phyloP scores from a whole-genome alignment of 352 stramenopile genomes.

The Blastocystis sp. region DNA sequence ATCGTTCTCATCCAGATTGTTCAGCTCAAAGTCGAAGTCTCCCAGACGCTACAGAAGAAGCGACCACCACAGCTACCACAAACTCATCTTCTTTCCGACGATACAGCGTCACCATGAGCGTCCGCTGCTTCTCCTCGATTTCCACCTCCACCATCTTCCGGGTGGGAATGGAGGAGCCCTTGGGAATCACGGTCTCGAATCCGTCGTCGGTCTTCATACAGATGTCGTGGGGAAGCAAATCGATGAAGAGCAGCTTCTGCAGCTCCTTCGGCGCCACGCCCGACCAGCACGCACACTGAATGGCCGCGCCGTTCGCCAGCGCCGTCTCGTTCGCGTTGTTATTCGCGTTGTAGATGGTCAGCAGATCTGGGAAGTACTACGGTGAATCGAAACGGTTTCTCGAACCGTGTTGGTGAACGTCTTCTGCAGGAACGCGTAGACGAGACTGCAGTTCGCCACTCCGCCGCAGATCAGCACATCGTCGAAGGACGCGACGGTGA shows the following conservation, averaged over 20 bases:
- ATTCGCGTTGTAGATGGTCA: conserved; percentile 42
- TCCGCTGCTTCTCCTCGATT: background rate
- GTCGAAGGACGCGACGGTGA: background rate
- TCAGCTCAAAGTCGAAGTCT: conserved; percentile 16
- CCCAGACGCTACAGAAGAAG: background rate
- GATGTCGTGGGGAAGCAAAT: conserved; percentile 41
- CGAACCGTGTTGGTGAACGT: conserved; percentile 16
- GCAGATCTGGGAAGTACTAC: conserved; percentile 46
- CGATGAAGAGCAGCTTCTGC: conserved; percentile 24
- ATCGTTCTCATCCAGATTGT: background rate
- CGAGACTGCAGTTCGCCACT: conserved; percentile 42
- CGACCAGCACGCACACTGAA: conserved; percentile 46
- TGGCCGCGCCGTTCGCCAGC: conserved; percentile 5
- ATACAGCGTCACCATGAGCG: background rate
- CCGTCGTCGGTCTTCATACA: conserved; percentile 9
- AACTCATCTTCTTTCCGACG: background rate
- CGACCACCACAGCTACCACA: background rate
- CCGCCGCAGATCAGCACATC: conserved; percentile 30
- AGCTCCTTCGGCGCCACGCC: background rate
- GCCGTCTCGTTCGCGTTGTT: conserved; percentile 44
- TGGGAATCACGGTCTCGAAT: conserved; percentile 27
- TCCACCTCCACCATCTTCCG: background rate
- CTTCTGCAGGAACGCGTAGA: conserved; percentile 45
- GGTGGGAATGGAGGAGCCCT: background rate
- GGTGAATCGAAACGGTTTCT: background rate